Evolutionary conservation across 2,329 filamentous ascomycete species (phyloP).

Genomic region (Didymosphaeria variabile): DNA sequence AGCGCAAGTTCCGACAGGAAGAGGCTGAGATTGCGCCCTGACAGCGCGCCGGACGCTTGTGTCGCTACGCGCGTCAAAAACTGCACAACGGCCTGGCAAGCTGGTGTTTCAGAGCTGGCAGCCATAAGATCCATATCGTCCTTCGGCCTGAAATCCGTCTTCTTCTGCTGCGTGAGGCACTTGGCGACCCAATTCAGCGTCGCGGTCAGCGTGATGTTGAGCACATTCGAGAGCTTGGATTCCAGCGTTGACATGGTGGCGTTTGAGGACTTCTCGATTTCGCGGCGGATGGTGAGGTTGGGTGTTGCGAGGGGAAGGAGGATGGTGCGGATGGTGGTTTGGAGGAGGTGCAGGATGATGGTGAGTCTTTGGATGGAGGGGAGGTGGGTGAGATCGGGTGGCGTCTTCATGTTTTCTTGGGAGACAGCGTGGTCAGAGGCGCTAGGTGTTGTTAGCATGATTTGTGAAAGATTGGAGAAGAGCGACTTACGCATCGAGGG

Average conservation of each 20-base stretch:
- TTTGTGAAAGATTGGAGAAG: neutral
- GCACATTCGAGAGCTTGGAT: constrained; percentile 78
- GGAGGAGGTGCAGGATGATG: constrained; percentile 90
- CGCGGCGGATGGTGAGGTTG: constrained; percentile 88
- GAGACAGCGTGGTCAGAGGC: constrained; percentile 73
- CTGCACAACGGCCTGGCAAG: constrained; percentile 80
- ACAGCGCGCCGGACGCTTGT: constrained; percentile 73
- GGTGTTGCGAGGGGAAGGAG: constrained; percentile 88
- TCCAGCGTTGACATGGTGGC: constrained; percentile 80
- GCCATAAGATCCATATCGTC: constrained; percentile 68
- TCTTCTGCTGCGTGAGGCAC: constrained; percentile 79
- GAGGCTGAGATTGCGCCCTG: constrained; percentile 82
- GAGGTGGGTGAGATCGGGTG: constrained; percentile 88
- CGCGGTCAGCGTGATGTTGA: constrained; percentile 75
- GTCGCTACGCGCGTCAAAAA: constrained; percentile 77
- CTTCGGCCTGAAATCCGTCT: constrained; percentile 87
- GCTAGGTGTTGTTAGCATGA: constrained; percentile 31
- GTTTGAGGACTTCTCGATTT: constrained; percentile 85
- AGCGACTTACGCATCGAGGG: constrained; percentile 65
- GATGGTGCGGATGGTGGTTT: constrained; percentile 88
- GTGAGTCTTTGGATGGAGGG: constrained; percentile 81
- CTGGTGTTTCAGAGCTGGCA: constrained; percentile 70
- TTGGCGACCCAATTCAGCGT: constrained; percentile 79
- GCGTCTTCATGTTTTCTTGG: constrained; percentile 81
- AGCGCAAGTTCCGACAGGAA: constrained; percentile 86